Conservation (phyloP, 306 rosid genomes). For the Pterocarpus santalinus region DNA sequence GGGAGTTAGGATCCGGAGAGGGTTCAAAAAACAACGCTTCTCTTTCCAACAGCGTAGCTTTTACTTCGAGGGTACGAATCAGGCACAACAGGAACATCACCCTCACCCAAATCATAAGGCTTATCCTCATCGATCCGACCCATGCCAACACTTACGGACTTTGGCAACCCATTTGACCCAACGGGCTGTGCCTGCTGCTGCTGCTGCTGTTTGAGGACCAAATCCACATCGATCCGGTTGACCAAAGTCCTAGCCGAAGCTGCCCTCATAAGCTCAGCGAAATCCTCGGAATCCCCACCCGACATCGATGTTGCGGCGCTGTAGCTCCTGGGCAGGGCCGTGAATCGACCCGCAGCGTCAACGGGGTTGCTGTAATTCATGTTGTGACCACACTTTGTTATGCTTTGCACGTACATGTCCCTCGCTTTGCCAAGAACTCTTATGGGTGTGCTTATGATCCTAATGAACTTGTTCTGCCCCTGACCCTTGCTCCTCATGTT, state of each 20-base stretch:
- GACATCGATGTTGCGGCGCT: constrained; percentile 60
- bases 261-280: constrained; percentile 72
- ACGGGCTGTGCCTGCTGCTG: neutral
- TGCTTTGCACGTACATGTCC: constrained; percentile 73
- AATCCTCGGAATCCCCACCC: constrained; percentile 54
- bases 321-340: constrained; percentile 64
- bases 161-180: constrained; percentile 58
- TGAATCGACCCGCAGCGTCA: constrained; percentile 42
- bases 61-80: constrained; percentile 69
- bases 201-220: constrained; percentile 57
- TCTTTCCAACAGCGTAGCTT: constrained; percentile 67
- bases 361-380: constrained; percentile 45
- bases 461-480: constrained; percentile 56
- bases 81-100: constrained; percentile 2
- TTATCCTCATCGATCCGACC: constrained; percentile 74
- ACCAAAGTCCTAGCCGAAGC: constrained; percentile 72
- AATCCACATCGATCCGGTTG: constrained; percentile 62
- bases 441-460: constrained; percentile 68
- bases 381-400: constrained; percentile 55
- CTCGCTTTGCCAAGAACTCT: constrained; percentile 65
- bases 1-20: too few species aligned
- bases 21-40: constrained; percentile 42
- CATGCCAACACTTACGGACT: constrained; percentile 78
- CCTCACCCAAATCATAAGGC: constrained; percentile 56
- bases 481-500: constrained; percentile 51